phyloP scores from a whole-genome alignment of 495 filamentous ascomycete genomes.

The Neurospora sp. region DNA sequence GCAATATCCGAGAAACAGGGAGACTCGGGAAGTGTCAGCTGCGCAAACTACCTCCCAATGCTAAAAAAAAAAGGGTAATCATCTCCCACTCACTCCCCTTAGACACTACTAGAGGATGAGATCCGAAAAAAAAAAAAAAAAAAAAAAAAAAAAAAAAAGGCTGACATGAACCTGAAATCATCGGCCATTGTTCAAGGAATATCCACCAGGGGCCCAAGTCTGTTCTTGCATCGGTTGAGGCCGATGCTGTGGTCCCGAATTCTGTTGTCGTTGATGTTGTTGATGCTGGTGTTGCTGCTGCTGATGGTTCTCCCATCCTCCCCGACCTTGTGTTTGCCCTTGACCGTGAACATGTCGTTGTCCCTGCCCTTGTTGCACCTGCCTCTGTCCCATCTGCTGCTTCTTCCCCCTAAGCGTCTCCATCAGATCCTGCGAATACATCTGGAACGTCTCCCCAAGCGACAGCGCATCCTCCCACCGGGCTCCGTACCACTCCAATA shows the following conservation, averaged over 20 bases:
- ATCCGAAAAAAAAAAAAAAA: no score
- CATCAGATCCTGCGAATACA: conserved; percentile 24
- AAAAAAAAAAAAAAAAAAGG: no score
- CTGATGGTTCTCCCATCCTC: background rate
- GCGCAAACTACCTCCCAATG: no score
- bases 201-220: background rate
- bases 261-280: conserved; percentile 7
- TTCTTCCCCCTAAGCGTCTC: conserved; percentile 21
- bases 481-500: conserved; percentile 38
- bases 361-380: background rate
- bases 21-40: no score
- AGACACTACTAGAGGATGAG: no score
- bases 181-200: background rate
- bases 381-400: conserved; percentile 5
- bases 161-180: background rate
- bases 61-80: no score
- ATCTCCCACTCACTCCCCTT: no score
- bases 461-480: conserved; percentile 39
- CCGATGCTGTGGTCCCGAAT: background rate
- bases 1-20: background rate
- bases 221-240: background rate
- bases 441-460: conserved; percentile 35
- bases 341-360: background rate
- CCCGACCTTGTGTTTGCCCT: conserved; percentile 9
- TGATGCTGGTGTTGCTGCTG: conserved; percentile 8